Evolutionary conservation across 2,329 filamentous ascomycete genomes (phyloP).

Genomic region (Akanthomyces uredinophilus): DNA sequence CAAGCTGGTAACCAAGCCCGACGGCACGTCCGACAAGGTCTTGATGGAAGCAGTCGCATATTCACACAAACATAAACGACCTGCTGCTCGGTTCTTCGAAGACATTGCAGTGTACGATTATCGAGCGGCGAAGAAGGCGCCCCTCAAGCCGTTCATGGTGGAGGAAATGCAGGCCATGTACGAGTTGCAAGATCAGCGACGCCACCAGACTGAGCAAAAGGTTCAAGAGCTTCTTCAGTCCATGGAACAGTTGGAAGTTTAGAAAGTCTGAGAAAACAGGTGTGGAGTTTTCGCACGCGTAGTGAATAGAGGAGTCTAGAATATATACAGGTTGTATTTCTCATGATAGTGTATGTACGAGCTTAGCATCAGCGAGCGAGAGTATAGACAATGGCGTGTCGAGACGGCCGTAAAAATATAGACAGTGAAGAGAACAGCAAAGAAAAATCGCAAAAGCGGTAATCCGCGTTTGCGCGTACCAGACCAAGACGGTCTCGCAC

Average conservation of each 20-base stretch:
- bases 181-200: slow-evolving; percentile 27
- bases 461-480: not conserved
- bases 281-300: not conserved
- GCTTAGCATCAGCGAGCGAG: not conserved
- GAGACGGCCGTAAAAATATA: slow-evolving; percentile 13
- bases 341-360: slow-evolving; percentile 9
- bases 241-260: slow-evolving; percentile 16
- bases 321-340: slow-evolving; percentile 14
- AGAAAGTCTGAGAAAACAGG: not conserved
- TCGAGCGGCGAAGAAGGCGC: slow-evolving; percentile 29
- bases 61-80: slow-evolving; percentile 67
- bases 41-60: slow-evolving; percentile 59
- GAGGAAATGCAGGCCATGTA: slow-evolving; percentile 32
- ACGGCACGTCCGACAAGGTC: slow-evolving; percentile 42
- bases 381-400: slow-evolving; percentile 12
- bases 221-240: slow-evolving; percentile 16
- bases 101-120: slow-evolving; percentile 74
- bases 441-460: not conserved
- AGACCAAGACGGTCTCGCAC: not conserved
- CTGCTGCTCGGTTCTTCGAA: slow-evolving; percentile 70
- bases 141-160: slow-evolving; percentile 37
- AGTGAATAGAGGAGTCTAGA: not conserved
- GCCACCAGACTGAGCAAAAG: slow-evolving; percentile 17
- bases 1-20: slow-evolving; percentile 57
- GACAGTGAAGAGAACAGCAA: slow-evolving; percentile 11